Conservation (phyloP, 768 basidiomycete species). For the Boletellus ananas region DNA sequence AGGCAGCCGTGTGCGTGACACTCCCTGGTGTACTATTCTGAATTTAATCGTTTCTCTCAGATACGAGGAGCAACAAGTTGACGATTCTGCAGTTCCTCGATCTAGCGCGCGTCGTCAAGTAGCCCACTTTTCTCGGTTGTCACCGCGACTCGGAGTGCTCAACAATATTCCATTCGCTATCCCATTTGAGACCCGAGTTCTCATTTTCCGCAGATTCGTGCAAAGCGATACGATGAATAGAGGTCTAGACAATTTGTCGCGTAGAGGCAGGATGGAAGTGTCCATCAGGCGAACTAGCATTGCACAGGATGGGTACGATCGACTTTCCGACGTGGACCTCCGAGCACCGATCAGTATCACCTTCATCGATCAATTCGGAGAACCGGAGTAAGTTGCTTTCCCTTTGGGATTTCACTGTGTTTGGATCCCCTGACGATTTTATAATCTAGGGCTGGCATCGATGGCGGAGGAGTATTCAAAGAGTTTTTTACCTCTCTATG, state of each 20-base stretch:
- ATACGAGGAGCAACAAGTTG: constrained; percentile 60
- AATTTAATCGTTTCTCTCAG: constrained; percentile 31
- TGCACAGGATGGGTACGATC: constrained; percentile 89
- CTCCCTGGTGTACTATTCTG: background rate
- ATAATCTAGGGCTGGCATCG: constrained; percentile 72
- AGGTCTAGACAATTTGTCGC: constrained; percentile 15
- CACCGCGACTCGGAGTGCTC: constrained; percentile 81
- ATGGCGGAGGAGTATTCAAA: constrained; percentile 97
- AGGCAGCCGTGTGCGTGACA: constrained; percentile 73
- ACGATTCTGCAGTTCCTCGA: constrained; percentile 24
- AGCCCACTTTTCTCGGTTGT: constrained; percentile 52
- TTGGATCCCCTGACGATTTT: constrained; percentile 1
- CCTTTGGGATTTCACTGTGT: background rate
- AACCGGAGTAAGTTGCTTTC: constrained; percentile 62
- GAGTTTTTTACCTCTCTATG: constrained; percentile 93
- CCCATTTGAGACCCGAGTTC: constrained; percentile 87
- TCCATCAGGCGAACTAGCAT: constrained; percentile 62
- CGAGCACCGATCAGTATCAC: constrained; percentile 82
- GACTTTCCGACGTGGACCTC: constrained; percentile 70
- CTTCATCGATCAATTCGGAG: constrained; percentile 89
- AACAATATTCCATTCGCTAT: constrained; percentile 96
- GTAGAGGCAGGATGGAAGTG: constrained; percentile 21
- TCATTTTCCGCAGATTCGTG: constrained; percentile 85
- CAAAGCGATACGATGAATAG: constrained; percentile 48
- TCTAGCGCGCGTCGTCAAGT: constrained; percentile 63